Percentiles rank a stretch among this genome's conserved stretches.
Evolutionary conservation across 805 yeast species (phyloP).

Genomic region (Starmerella potacharoeniae): DNA sequence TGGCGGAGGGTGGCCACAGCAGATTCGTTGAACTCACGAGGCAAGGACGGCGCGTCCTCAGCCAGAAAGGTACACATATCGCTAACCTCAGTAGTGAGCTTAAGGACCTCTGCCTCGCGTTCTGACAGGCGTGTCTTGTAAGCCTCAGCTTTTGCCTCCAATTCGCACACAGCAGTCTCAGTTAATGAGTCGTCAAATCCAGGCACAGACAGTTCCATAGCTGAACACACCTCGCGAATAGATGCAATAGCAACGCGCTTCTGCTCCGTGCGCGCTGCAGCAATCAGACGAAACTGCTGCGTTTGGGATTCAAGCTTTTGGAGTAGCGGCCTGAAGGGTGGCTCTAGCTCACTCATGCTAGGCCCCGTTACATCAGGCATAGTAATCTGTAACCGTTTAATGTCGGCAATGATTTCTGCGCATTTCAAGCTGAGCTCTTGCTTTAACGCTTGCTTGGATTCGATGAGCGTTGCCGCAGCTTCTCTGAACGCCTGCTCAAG

Average conservation of each 20-base stretch:
- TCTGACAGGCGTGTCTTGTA: neutral
- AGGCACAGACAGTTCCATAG: neutral
- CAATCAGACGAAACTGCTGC: neutral
- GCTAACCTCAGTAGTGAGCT: neutral
- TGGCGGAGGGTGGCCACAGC: neutral
- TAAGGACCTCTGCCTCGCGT: neutral
- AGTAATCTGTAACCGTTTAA: neutral
- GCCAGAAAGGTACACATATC: neutral
- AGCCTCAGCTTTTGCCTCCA: neutral
- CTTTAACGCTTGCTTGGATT: neutral
- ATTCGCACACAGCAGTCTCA: neutral
- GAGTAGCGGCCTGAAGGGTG: neutral
- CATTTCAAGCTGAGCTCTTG: neutral
- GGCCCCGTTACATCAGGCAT: slow-evolving; percentile 1
- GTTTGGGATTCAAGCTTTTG: neutral
- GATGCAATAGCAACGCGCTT: neutral
- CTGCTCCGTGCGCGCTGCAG: neutral
- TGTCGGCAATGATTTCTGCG: neutral
- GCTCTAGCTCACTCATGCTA: neutral
- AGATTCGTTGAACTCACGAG: neutral
- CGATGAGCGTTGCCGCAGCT: neutral
- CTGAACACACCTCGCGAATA: neutral
- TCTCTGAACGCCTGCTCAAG: neutral
- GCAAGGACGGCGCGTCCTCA: neutral
- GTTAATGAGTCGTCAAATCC: neutral